phyloP scores from a whole-genome alignment of 1,284 basidiomycete species.

The Cystobasidium sp. region DNA sequence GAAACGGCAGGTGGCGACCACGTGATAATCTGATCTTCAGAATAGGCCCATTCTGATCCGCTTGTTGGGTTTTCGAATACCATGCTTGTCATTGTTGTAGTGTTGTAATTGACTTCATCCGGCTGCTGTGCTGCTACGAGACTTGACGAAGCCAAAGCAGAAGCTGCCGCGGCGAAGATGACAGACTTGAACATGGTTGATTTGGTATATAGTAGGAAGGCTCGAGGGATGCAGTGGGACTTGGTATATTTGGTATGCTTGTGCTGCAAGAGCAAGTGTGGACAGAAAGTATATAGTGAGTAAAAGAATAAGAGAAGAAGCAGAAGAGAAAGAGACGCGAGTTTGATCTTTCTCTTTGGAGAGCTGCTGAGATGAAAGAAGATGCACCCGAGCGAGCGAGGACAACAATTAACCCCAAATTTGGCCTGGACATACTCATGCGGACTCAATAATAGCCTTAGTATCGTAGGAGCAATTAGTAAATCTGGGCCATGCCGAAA shows the following conservation, averaged over 20 bases:
- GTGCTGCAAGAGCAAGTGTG: not conserved
- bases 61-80: conserved; percentile 25
- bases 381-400: not conserved
- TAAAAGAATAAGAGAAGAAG: not conserved
- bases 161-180: conserved; percentile 9
- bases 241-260: not conserved
- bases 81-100: conserved; percentile 39
- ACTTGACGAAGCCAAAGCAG: not conserved
- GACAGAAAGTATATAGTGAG: not conserved
- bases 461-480: too few species aligned
- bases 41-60: conserved; percentile 23
- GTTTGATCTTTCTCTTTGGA: too few species aligned
- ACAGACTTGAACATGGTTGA: conserved; percentile 7
- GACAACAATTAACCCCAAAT: too few species aligned
- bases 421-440: too few species aligned
- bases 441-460: too few species aligned
- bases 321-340: not conserved
- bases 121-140: conserved; percentile 13
- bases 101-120: conserved; percentile 40
- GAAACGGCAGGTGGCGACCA: conserved; percentile 27
- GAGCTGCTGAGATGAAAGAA: not conserved
- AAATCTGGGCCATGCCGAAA: too few species aligned
- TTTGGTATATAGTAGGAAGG: not conserved
- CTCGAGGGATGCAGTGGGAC: not conserved
- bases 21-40: conserved; percentile 27